Base-by-base conservation (phyloP, 495 filamentous ascomycete genomes). In the Aspergillus panamensis region DNA sequence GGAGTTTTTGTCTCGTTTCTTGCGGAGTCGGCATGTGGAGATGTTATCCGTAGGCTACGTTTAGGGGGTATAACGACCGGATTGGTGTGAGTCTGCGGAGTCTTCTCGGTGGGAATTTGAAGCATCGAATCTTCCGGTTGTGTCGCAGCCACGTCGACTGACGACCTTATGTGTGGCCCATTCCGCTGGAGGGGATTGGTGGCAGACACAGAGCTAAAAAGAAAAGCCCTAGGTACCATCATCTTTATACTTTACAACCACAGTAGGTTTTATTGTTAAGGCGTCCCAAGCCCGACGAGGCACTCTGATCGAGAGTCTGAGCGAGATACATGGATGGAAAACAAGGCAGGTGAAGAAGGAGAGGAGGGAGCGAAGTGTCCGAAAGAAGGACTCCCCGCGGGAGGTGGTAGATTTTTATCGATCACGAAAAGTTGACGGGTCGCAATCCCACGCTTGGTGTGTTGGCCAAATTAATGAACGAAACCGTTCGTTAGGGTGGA, bases 181-280 rank as follows among this genome's bases (percentile, higher is more conserved):
- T 62, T 47, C 37, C 66, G 53, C 42, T 57, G 57, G 47, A 61
- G 59, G 31, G 63, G 31, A 33, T 65, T 69, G 13, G 62, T 60
- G 19, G 66, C 59, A 50, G 66, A 58, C 10, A 68, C 58, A 14
- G 77, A 74, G 35, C 59, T 70, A 33, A 75, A 74, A 5, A 74
- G 59, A 57, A 77, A 79, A 49, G 74, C 68, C 66, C 74, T 67
- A 32, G 77, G 77, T 54, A 78, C 74, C 77, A 79, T 79, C 75
- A 78, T 78, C 45, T 56, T 63, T 48, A 59, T 31, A 33, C 42
- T 44, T 57, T 35, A 33, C 25, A 13, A 42, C 14, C 54, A 47
- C 40, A 55, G 21, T 6, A 55, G 48, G 51, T 25, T 53, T 58
- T 54, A n/a, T 54, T 51, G 44, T 14, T 58, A 55, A 56, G 54